Base-by-base conservation (phyloP, 352 stramenopile species). In the Phytophthora cryptogea region DNA sequence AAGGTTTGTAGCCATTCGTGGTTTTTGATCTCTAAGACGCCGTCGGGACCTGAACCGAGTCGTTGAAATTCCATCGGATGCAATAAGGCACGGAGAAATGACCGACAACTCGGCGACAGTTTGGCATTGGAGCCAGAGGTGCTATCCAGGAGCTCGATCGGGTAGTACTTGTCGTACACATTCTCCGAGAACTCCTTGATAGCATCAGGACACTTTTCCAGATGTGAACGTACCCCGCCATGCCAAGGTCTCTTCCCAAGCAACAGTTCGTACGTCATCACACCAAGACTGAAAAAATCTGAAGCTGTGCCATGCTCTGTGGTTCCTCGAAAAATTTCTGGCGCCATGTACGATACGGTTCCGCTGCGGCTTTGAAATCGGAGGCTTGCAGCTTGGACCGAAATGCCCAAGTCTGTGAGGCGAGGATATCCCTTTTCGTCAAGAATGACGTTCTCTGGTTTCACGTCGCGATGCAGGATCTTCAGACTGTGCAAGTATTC, bases 381-480 rank as follows among this genome's bases (percentile, higher is more conserved):
- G 27, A 89, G 50, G 8, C 63, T 66, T 0, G 69, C 51, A 0
- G 56, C 76, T 39, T 86, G 70, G n/a, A 89, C 74, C 0, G 79
- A 88, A 28, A 93, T 80, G 31, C 85, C 83, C 23, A 94, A 63
- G 45, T 94, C 85, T 4, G 85, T 90, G 9, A 94, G 54, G 8
- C 79, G 72, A 17, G 84, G 79, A 43, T 90, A 92, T 0, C 83
- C 83, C 20, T 85, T 70, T n/a, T 86, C 77, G 52, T 94, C 83
- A 1, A 95, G 72, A 30, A 96, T 87, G 16, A 96, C 76, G 52
- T 96, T 96, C 49, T 93, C 87, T 11, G 83, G 86, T 46, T 96
- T 94, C 31, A 96, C 68, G 37, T 96, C 87, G 7, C 86, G 82
- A 58, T 94, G 86, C 17, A 96, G 57, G 48, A 96, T 83, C 26